Percentiles rank a stretch among this genome's conserved stretches.
These are phyloP conservation scores for Periconia macrospinosa DNA, from an alignment of 2,329 filamentous ascomycete species.

Conservation along the genomic window DNA sequence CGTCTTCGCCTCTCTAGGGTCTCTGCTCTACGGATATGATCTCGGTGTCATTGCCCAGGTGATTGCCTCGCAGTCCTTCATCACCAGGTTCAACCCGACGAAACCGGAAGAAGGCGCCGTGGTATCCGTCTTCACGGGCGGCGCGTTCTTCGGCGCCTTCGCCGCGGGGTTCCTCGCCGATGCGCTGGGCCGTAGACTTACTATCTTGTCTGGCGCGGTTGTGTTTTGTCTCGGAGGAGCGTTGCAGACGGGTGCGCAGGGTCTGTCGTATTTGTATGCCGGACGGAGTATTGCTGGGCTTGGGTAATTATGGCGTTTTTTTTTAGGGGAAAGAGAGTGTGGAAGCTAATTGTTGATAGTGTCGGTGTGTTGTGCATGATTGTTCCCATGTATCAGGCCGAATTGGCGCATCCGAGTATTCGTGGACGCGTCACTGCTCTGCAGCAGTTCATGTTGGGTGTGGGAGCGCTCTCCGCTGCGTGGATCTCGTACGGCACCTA, in stretches of 20 bases:
- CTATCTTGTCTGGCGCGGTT: slow-evolving; percentile 70
- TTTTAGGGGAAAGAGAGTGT: background rate
- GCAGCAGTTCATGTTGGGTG: slow-evolving; percentile 81
- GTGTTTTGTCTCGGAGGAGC: slow-evolving; percentile 73
- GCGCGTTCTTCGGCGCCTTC: slow-evolving; percentile 71
- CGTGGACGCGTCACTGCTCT: slow-evolving; percentile 73
- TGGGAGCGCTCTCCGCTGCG: slow-evolving; percentile 71
- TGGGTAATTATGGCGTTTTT: slow-evolving; percentile 49
- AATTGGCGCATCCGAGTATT: slow-evolving; percentile 77
- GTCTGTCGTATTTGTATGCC: slow-evolving; percentile 65
- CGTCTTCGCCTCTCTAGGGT: slow-evolving; percentile 62
- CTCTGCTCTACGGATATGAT: slow-evolving; percentile 62
- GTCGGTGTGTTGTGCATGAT: slow-evolving; percentile 66
- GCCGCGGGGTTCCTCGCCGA: slow-evolving; percentile 67
- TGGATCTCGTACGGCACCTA: slow-evolving; percentile 72
- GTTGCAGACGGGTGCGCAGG: slow-evolving; percentile 70
- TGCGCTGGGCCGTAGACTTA: slow-evolving; percentile 67
- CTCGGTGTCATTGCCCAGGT: slow-evolving; percentile 63
- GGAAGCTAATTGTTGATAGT: slow-evolving; percentile 32
- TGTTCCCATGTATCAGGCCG: slow-evolving; percentile 74
- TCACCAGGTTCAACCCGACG: slow-evolving; percentile 43
- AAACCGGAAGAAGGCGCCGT: slow-evolving; percentile 63
- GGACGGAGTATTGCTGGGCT: slow-evolving; percentile 71
- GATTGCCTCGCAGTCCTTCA: slow-evolving; percentile 51
- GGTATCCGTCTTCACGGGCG: slow-evolving; percentile 76